Base-by-base conservation (phyloP, 768 basidiomycete genomes). In the Epithele typhae region DNA sequence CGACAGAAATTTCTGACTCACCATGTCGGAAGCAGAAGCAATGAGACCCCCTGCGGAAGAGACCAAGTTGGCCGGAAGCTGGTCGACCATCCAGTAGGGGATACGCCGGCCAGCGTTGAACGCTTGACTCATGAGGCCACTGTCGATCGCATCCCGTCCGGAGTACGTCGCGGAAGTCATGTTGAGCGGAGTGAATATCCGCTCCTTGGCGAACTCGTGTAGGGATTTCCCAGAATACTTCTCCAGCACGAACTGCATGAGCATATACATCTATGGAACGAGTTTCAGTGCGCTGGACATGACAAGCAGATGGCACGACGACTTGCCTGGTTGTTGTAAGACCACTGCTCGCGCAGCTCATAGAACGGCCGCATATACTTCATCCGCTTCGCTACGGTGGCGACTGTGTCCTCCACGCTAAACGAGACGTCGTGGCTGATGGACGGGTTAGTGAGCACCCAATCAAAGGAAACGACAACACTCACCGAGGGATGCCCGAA, bases 191-290 rank as follows among this genome's bases (percentile, higher is more conserved):
- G 43, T 23, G 42, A 76, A 68, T 10, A 77, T 63, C 6, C 72
- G 71, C 17, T 66, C 62, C 15, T 63, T 52, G 15, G 74, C 71
- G 23, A 74, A 78, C 1, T 65, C 58, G 9, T 57, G 53, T 44
- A 70, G 76, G 3, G 62, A 37, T 27, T 56, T 55, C 1, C 57
- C 65, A 0, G 69, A 47, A 33, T 70, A 68, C 19, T 40, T 60
- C 9, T 57, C 52, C 21, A 76, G 46, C 5, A 76, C 50, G 35
- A 73, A 54, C 1, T 65, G 43, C 4, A 49, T 64, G 0, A 64
- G 49, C 43, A 65, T 63, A 48, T 63, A 74, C 71, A 75, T 71
- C 72, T 75, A n/a, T n/a, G n/a, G n/a, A n/a, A n/a, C n/a, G n/a
- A n/a, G n/a, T n/a, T n/a, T n/a, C n/a, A n/a, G 25, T 14, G 37